Base-by-base conservation (phyloP, 1,139 yeast genomes). In the Taphrina betulina region DNA sequence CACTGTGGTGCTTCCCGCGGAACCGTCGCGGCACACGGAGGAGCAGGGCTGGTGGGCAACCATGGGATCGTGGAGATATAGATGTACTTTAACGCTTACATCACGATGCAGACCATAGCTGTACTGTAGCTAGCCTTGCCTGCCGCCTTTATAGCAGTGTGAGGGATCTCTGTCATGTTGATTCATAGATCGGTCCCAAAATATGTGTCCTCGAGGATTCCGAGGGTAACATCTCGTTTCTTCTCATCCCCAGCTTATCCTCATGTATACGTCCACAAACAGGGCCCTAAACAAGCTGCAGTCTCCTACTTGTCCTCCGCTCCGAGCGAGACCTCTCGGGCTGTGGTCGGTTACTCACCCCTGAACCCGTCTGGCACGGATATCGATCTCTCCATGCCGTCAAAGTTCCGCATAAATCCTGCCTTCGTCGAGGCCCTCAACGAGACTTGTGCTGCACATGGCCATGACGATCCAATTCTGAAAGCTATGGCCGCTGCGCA, bases 401-500 rank as follows among this genome's bases (percentile, higher is more conserved):
- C 40, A 3, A 24, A 55, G 4, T 35, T 57, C 31, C 26, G 33
- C 3, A 17, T 26, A 19, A 42, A 51, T 16, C 31, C 44, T 17
- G 31, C 34, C 22, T 53, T 53, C 35, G 22, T 53, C 19, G 37
- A 51, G 14, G 44, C 68, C 0, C 64, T 78, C 10, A 73, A 72
- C 22, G 51, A 63, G 2, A 63, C 69, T 2, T 63, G 76, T 10
- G 53, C 57, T 0, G 55, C 65, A 16, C 60, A 70, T 34, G 68
- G 75, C 20, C 68, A 70, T 66, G 58, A 78, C 12, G 89, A 84
- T 67, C 79, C 81, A 56, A 67, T 82, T 3, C 84, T 80, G 67
- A 72, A 75, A 24, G 71, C 82, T 65, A 82, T 84, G 60, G 87
- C 89, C 1, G 75, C 80, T 3, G 77, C 79, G 34, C 82, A 78